A percentile compares a stretch with the other conserved stretches of the same genome.
phyloP scores from a whole-genome alignment of 331 rosid species.

The Rhamnella rubrinervis region DNA sequence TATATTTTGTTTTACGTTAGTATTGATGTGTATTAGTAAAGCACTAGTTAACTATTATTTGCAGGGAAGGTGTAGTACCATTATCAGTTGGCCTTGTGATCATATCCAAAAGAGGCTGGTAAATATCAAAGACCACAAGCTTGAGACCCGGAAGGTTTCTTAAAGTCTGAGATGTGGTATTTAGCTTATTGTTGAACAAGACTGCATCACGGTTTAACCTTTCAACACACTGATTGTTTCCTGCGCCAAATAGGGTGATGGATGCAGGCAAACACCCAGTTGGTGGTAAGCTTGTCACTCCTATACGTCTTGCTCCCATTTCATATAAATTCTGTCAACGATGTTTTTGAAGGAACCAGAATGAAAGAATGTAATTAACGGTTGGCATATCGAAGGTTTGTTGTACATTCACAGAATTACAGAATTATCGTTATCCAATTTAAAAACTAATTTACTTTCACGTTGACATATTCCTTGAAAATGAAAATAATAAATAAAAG shows the following conservation, averaged over 20 bases:
- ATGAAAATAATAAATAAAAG: too few relatives aligned
- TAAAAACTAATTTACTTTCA: background rate
- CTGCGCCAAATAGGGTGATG: slow-evolving; percentile 49
- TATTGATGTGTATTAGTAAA: background rate
- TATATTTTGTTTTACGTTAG: background rate
- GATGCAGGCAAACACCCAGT: slow-evolving; percentile 55
- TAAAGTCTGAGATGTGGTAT: slow-evolving; percentile 43
- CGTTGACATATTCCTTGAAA: background rate
- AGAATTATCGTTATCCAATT: slow-evolving; percentile 13
- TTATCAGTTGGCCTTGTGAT: slow-evolving; percentile 39
- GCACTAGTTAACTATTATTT: background rate
- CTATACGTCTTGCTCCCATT: slow-evolving; percentile 49
- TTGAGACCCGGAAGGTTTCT: slow-evolving; percentile 41
- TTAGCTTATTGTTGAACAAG: slow-evolving; percentile 54
- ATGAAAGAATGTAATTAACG: background rate
- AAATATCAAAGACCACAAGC: slow-evolving; percentile 55
- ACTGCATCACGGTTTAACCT: slow-evolving; percentile 53
- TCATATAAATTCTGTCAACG: slow-evolving; percentile 61
- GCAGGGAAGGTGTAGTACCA: slow-evolving; percentile 31
- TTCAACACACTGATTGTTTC: slow-evolving; percentile 54
- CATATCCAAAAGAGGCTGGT: slow-evolving; percentile 55
- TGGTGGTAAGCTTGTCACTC: slow-evolving; percentile 59
- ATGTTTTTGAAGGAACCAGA: slow-evolving; percentile 5
- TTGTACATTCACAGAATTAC: slow-evolving; percentile 1
- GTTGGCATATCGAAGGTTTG: background rate